These are phyloP conservation scores for Cucumis sativus DNA, from an alignment of 306 rosid genomes.

Conservation along the genomic window Cucumber_9930_V3 NC_026660.2:9961001-9961500, in stretches of 20 bases:
- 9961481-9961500: not conserved
- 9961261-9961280: not conserved
- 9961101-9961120: not conserved
- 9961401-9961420: no score
- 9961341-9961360: not conserved
- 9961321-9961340: not conserved
- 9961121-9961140: not conserved
- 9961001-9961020: not conserved
- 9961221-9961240: not conserved
- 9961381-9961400: not conserved
- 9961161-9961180: slow-evolving; percentile 1
- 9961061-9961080: not conserved
- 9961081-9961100: not conserved
- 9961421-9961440: no score
- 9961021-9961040: not conserved
- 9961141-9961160: not conserved
- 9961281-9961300: not conserved
- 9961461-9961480: not conserved
- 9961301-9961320: not conserved
- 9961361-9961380: not conserved
- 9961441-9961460: not conserved
- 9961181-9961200: no score
- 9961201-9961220: not conserved
- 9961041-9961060: not conserved
- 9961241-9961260: not conserved